Conservation (phyloP, 2,329 filamentous ascomycete genomes). For the Dactylonectria estremocensis region DNA sequence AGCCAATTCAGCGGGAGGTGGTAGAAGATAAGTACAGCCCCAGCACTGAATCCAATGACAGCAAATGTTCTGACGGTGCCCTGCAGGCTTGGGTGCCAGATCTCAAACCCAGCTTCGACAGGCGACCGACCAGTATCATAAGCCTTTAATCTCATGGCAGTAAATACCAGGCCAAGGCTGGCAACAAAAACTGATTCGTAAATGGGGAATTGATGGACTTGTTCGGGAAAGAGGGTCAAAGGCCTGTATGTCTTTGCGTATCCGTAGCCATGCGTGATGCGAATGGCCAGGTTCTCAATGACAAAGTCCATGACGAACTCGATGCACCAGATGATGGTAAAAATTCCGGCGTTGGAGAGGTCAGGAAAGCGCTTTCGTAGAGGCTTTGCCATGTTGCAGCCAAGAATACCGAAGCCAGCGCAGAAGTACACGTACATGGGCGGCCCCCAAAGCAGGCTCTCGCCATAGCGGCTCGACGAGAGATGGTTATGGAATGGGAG, state of each 20-base stretch:
- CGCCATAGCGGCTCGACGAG: constrained; percentile 1
- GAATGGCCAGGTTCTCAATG: constrained; percentile 18
- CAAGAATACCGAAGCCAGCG: constrained; percentile 14
- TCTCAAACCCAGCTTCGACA: constrained; percentile 14
- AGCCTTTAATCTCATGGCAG: constrained; percentile 16
- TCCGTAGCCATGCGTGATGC: constrained; percentile 16
- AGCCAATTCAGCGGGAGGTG: constrained; percentile 18
- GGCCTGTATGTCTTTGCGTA: constrained; percentile 21
- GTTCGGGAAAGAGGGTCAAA: constrained; percentile 3
- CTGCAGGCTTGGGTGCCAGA: constrained; percentile 13
- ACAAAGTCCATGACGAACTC: constrained; percentile 17
- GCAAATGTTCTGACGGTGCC: constrained; percentile 12
- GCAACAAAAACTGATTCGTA: constrained; percentile 16
- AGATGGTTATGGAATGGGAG: constrained; percentile 19
- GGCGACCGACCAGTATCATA: constrained; percentile 16
- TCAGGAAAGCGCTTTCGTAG: neutral
- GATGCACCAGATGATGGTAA: constrained; percentile 20
- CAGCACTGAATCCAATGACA: constrained; percentile 14
- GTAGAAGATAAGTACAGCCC: constrained; percentile 9
- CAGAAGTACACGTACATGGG: constrained; percentile 22
- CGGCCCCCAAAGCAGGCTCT: constrained; percentile 16
- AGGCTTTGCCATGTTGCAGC: constrained; percentile 11
- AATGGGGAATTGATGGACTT: constrained; percentile 17
- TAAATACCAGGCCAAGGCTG: constrained; percentile 10
- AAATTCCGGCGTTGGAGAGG: constrained; percentile 7